Evolutionary conservation across 352 stramenopile genomes (phyloP).

Genomic region (Phytophthora syringae): DNA sequence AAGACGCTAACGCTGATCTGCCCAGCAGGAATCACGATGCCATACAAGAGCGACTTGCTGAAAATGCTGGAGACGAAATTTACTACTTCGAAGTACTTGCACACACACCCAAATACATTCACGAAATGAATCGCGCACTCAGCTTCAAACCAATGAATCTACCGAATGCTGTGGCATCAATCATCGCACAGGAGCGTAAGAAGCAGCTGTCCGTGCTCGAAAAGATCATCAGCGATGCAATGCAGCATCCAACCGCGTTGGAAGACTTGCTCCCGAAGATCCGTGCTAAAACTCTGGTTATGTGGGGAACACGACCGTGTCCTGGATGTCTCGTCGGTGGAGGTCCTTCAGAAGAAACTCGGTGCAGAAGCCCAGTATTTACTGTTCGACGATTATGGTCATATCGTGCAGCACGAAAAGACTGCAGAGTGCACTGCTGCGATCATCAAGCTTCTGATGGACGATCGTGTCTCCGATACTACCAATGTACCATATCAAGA

Average conservation of each 20-base stretch:
- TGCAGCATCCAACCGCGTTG: slow-evolving; percentile 56
- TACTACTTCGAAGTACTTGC: slow-evolving; percentile 74
- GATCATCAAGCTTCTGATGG: slow-evolving; percentile 58
- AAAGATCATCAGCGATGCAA: slow-evolving; percentile 63
- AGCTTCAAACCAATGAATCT: slow-evolving; percentile 38
- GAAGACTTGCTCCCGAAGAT: slow-evolving; percentile 68
- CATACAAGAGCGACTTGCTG: slow-evolving; percentile 63
- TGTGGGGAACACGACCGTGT: slow-evolving; percentile 81
- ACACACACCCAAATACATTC: slow-evolving; percentile 60
- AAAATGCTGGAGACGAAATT: slow-evolving; percentile 65
- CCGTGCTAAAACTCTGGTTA: slow-evolving; percentile 54
- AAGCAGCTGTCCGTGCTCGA: slow-evolving; percentile 60
- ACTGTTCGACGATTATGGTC: slow-evolving; percentile 65
- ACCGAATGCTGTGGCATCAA: slow-evolving; percentile 38
- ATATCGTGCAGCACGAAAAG: slow-evolving; percentile 75
- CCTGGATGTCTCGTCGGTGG: slow-evolving; percentile 65
- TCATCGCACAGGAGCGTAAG: slow-evolving; percentile 52
- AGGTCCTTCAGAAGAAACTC: slow-evolving; percentile 61
- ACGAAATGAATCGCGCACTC: slow-evolving; percentile 57
- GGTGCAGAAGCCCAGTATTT: slow-evolving; percentile 37
- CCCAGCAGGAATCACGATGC: slow-evolving; percentile 70
- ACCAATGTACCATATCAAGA: not conserved
- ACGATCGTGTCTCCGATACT: not conserved
- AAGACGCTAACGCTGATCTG: slow-evolving; percentile 75
- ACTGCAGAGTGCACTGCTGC: slow-evolving; percentile 52